Evolutionary conservation across 208 protist genomes (phyloP).

Genomic region (Trypanosoma brucei): DNA sequence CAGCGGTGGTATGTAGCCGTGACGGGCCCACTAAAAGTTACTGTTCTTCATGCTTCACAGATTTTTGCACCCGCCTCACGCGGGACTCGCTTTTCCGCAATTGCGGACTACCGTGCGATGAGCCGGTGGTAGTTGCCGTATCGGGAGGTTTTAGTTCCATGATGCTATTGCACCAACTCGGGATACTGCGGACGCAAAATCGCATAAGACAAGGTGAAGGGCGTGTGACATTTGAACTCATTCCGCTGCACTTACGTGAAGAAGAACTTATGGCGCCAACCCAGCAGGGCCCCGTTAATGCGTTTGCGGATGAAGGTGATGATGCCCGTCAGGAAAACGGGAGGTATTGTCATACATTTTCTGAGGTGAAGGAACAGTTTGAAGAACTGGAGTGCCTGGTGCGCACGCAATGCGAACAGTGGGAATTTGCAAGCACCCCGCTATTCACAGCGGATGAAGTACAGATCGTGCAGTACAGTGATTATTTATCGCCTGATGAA

Average conservation of each 20-base stretch:
- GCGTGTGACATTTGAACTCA: slow-evolving; percentile 26
- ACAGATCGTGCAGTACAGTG: slow-evolving; percentile 49
- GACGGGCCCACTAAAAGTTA: slow-evolving; percentile 66
- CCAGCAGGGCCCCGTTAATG: not conserved
- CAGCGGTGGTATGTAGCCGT: slow-evolving; percentile 46
- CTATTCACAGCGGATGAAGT: slow-evolving; percentile 42
- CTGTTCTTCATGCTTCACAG: slow-evolving; percentile 65
- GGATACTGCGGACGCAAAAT: slow-evolving; percentile 38
- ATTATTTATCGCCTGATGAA: slow-evolving; percentile 36
- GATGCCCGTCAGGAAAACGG: not conserved
- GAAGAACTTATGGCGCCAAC: slow-evolving; percentile 50
- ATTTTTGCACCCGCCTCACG: slow-evolving; percentile 45
- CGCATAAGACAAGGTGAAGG: slow-evolving; percentile 16
- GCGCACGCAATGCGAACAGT: slow-evolving; percentile 30
- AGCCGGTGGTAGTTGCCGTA: slow-evolving; percentile 65
- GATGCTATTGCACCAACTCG: slow-evolving; percentile 60
- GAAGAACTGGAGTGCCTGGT: slow-evolving; percentile 27
- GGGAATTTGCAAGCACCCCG: slow-evolving; percentile 21
- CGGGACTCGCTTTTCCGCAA: slow-evolving; percentile 53
- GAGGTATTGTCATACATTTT: slow-evolving; percentile 6
- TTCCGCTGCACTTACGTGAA: slow-evolving; percentile 72
- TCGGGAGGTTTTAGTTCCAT: slow-evolving; percentile 68
- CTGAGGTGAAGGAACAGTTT: slow-evolving; percentile 39
- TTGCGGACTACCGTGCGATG: slow-evolving; percentile 53
- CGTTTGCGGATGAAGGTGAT: not conserved